Base-by-base conservation (phyloP, 176 grass and related monocot genomes). In the Aegilops tauschii region DNA sequence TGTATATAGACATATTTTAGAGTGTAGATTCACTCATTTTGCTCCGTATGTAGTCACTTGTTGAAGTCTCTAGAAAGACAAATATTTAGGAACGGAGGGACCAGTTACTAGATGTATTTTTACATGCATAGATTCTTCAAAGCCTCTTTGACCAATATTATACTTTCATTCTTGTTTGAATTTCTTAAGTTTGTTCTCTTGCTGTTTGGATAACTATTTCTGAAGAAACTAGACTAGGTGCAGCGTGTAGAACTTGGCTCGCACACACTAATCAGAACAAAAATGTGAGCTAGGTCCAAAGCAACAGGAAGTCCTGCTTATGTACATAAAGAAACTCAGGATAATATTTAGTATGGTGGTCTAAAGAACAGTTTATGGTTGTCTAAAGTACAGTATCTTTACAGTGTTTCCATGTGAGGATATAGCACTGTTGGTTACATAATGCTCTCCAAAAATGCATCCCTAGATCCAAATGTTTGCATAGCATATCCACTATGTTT, bases 351-450 rank as follows among this genome's bases (percentile, higher is more conserved):
- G 58, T 35, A 6, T 80, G 9, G 80, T 90, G 89, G 76, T 49
- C 12, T 14, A 49, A 49, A 49, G 68, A 87, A 84, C 89, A 90
- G 74, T 84, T 44, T 44, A 44, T 44, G 40, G 40, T 44, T 40
- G 73, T 83, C 75, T 79, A 86, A 79, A 79, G 76, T 80, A 84
- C 89, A 91, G 75, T 87, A 91, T 84, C 58, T 84, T 84, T 59
- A 74, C 34, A 37, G 54, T 84, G 70, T 45, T 88, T 81, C 77
- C 89, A 88, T 91, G 85, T 88, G 86, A 88, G 86, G 58, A 62
- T 80, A 59, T 59, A 59, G 11, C 49, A 80, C 61, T 84, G 69
- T 75, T 81, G 29, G 77, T 84, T 88, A 69, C 85, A 70, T 88
- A 56, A 76, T 88, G 76, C 61, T 91, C 69, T 91, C 89, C 50